A percentile compares a stretch with the other conserved stretches of the same genome.
Conservation (phyloP, 2,329 filamentous ascomycete genomes). For the Fusarium transvaalense region DNA sequence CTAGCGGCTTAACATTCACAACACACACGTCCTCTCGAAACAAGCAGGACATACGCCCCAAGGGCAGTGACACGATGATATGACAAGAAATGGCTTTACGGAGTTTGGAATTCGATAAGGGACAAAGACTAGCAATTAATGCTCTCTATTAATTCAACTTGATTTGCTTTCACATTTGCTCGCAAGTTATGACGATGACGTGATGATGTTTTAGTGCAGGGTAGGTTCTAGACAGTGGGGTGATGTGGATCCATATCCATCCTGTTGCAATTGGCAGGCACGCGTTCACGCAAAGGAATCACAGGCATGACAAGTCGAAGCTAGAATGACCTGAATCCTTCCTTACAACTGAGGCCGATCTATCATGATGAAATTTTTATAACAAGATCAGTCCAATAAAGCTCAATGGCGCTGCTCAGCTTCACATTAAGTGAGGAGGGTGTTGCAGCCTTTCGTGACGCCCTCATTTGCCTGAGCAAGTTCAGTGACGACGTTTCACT, state of each 20-base stretch:
- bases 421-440: slow-evolving; percentile 82
- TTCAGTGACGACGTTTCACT: slow-evolving; percentile 84
- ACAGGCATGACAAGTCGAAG: slow-evolving; percentile 6
- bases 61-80: slow-evolving; percentile 19
- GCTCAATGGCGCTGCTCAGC: slow-evolving; percentile 70
- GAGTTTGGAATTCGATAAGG: slow-evolving; percentile 18
- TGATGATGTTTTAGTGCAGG: slow-evolving; percentile 12
- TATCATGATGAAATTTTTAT: neutral
- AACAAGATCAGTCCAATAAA: neutral
- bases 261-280: slow-evolving; percentile 10
- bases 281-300: slow-evolving; percentile 19
- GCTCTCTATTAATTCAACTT: slow-evolving; percentile 14
- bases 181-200: neutral
- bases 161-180: slow-evolving; percentile 1
- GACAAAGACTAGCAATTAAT: slow-evolving; percentile 4
- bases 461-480: slow-evolving; percentile 79
- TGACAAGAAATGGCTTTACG: slow-evolving; percentile 16
- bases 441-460: slow-evolving; percentile 77
- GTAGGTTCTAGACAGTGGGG: slow-evolving; percentile 11
- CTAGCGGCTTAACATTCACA: neutral
- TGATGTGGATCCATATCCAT: slow-evolving; percentile 4
- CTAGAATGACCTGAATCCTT: slow-evolving; percentile 1
- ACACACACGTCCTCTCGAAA: neutral
- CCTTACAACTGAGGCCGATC: neutral
- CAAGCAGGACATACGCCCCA: neutral